phyloP scores from a whole-genome alignment of 306 rosid genomes.

The Pterocarpus santalinus region DNA sequence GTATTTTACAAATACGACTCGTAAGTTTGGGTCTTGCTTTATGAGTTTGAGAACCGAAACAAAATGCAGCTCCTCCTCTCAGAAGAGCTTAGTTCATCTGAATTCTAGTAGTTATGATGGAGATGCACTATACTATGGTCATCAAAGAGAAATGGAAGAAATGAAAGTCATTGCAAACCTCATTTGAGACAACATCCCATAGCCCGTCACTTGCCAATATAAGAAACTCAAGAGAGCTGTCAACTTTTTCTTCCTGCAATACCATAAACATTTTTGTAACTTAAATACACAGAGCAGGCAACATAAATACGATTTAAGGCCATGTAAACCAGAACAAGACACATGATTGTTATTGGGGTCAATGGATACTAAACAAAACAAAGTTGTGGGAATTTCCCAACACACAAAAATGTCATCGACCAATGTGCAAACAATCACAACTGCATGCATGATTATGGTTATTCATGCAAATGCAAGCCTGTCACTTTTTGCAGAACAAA shows the following conservation, averaged over 20 bases:
- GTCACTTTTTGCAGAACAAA: not conserved
- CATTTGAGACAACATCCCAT: slow-evolving; percentile 98
- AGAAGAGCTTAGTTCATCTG: not conserved
- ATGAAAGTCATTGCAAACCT: slow-evolving; percentile 62
- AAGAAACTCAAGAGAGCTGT: slow-evolving; percentile 92
- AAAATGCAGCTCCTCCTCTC: not conserved
- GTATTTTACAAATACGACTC: too few relatives aligned
- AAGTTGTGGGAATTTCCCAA: too few relatives aligned
- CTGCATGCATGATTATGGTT: not conserved
- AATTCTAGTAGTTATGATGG: slow-evolving; percentile 29
- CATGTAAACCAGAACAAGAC: slow-evolving; percentile 15
- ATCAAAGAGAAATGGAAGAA: not conserved
- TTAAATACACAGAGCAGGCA: slow-evolving; percentile 23
- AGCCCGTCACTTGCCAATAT: slow-evolving; percentile 96
- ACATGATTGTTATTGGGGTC: too few relatives aligned
- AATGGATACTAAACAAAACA: too few relatives aligned
- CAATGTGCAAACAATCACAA: slow-evolving; percentile 17
- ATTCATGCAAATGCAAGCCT: not conserved
- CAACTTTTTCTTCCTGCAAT: slow-evolving; percentile 88
- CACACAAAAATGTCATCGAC: too few relatives aligned
- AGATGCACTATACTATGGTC: not conserved
- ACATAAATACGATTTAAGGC: not conserved
- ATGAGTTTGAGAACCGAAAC: too few relatives aligned
- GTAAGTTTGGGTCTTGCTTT: too few relatives aligned
- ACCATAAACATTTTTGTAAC: slow-evolving; percentile 31